Percentiles rank a stretch among this genome's conserved stretches.
Evolutionary conservation across 192 early-diverging fungal genomes (phyloP).

Genomic region (Haplosporangium gracile): DNA sequence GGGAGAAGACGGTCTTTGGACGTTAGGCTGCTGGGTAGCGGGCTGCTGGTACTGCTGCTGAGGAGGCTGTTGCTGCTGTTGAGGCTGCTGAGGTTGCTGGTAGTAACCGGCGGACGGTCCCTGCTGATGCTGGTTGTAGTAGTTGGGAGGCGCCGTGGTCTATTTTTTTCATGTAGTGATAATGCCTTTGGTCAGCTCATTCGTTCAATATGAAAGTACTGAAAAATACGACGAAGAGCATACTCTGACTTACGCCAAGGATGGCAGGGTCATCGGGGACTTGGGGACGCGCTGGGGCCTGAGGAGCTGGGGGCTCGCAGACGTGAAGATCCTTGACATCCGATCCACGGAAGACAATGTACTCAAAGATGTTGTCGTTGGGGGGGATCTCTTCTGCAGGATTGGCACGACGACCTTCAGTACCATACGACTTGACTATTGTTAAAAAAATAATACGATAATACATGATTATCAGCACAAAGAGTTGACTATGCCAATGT

Average conservation of each 20-base stretch:
- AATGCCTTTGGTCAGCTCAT: neutral
- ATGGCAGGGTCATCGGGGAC: constrained; percentile 91
- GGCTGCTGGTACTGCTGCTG: constrained; percentile 34
- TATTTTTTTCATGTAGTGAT: neutral
- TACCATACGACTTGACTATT: constrained; percentile 92
- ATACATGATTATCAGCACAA: neutral
- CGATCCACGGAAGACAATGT: constrained; percentile 93
- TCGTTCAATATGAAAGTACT: neutral
- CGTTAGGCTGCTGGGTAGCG: constrained; percentile 12
- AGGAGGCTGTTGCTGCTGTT: constrained; percentile 48
- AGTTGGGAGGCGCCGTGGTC: constrained; percentile 62
- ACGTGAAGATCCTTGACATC: constrained; percentile 91
- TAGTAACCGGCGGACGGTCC: constrained; percentile 55
- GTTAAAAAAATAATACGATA: neutral
- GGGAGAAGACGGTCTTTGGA: constrained; percentile 7
- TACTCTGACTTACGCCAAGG: constrained; percentile 61
- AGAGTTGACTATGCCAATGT: neutral
- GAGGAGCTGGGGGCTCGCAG: constrained; percentile 70
- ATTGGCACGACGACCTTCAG: constrained; percentile 88
- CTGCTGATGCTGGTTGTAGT: constrained; percentile 52
- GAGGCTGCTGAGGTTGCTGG: constrained; percentile 37
- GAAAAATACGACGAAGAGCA: neutral
- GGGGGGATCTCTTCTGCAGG: constrained; percentile 89
- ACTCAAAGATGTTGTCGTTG: constrained; percentile 88
- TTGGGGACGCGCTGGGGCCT: constrained; percentile 66